These are phyloP conservation scores for Laetiporus sulphureus DNA, from an alignment of 1,284 basidiomycete species.

Conservation along the genomic window DNA sequence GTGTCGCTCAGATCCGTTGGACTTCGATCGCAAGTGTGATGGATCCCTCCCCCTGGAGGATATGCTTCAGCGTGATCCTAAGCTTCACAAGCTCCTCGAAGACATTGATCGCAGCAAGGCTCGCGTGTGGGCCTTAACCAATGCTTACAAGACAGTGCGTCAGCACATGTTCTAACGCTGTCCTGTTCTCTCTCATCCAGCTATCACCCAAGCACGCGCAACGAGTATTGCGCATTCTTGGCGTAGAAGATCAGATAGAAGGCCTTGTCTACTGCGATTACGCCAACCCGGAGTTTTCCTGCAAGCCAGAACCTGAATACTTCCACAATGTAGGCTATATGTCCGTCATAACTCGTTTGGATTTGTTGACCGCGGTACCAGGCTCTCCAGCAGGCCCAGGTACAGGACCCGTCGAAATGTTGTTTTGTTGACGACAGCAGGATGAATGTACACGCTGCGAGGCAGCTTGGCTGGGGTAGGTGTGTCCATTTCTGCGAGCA, in stretches of 20 bases:
- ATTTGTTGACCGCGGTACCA: conserved; percentile 21
- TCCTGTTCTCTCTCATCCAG: too few relatives aligned
- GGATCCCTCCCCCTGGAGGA: conserved; percentile 79
- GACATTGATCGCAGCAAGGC: conserved; percentile 76
- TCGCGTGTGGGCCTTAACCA: conserved; percentile 80
- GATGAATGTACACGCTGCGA: conserved; percentile 60
- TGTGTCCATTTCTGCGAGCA: conserved; percentile 70
- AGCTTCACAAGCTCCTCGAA: conserved; percentile 60
- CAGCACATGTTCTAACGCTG: too few relatives aligned
- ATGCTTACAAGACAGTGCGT: conserved; percentile 69
- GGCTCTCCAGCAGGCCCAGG: conserved; percentile 56
- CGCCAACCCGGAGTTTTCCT: conserved; percentile 57
- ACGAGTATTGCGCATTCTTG: conserved; percentile 72
- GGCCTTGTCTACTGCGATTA: conserved; percentile 84
- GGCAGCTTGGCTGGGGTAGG: conserved; percentile 59
- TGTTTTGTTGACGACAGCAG: conserved; percentile 74
- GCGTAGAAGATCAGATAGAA: conserved; percentile 72
- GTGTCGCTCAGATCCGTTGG: conserved; percentile 62
- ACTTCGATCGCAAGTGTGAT: conserved; percentile 84
- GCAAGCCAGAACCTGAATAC: conserved; percentile 77
- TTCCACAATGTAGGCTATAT: conserved; percentile 45
- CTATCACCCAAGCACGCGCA: conserved; percentile 59
- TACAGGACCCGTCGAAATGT: conserved; percentile 59
- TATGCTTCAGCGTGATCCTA: conserved; percentile 64
- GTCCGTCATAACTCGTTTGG: not conserved